Evolutionary conservation across 495 filamentous ascomycete genomes (phyloP), one percentile per base, ranked within the genome.

Genomic region (Entonaema liquescens): DNA sequence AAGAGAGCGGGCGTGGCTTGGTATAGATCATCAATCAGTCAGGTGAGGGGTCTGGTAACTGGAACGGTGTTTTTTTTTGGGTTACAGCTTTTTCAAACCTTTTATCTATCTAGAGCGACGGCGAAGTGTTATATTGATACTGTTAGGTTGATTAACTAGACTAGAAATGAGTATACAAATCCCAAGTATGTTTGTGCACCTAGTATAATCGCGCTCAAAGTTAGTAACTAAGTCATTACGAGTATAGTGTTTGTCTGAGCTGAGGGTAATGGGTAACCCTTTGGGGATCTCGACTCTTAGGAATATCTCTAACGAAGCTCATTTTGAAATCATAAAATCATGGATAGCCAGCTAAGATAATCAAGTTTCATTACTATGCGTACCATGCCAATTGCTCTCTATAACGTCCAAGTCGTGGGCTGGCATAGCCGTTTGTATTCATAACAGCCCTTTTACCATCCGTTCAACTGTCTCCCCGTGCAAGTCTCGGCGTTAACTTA

Each of bases 291-390:
- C 11, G 42, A 47, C 42, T 21, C 17, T 47, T 17, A 47, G 11
- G 42, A 47, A 47, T 21, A 6, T 47, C 17, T 21, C 17, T 9
- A 5, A 11, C 17, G 7, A 3, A 44, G 2, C n/a, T 21, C 40
- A 44, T 44, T 3, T 1, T 19, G 17, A 21, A 8, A 44, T 21
- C 7, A 21, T 44, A 44, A 5, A 13, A n/a, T n/a, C 4, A 11
- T 15, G 4, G 33, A 0, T 59, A 42, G 9, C 5, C 42, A 42
- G 11, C 25, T 38, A 36, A 23, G 3, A 57, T 57, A 36, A 23
- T 57, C 29, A 15, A 23, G 31, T 72, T 72, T 68, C 65, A 72
- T 72, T 72, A 72, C 60, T 72, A 72, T 49, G 60, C 65, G 52
- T 68, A 65, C 65, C 38, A 54, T 52, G 60, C 70, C 50, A 65